Base-by-base conservation (phyloP, 2,329 filamentous ascomycete genomes). In the Alternaria sp. region DNA sequence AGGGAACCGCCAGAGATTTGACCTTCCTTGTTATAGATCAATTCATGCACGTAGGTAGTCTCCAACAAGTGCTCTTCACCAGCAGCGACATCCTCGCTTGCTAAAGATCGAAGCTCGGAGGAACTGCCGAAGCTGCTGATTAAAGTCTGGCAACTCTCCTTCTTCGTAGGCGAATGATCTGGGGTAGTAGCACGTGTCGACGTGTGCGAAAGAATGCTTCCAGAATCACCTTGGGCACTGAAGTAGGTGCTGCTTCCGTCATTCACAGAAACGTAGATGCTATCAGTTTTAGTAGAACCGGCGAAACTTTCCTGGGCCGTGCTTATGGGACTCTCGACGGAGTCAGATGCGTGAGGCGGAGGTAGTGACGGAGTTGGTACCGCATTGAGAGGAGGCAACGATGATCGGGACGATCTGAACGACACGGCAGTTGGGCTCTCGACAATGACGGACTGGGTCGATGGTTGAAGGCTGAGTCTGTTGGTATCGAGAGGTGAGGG, bases 1-100 rank as follows among this genome's bases (percentile, higher is more conserved):
- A 99, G 85, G 3, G 93, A 96, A 14, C 95, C 95, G 47, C 95
- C 95, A 42, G 92, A 92, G n/a, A 99, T 90, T 63, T 96, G 91
- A 1, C 94, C 94, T 68, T 98, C 94, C 77, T 96, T 96, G 81
- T 96, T 97, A 77, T 92, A 91, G 72, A 97, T 89, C 48, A 99
- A 85, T 75, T 99, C 94, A 72, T 97, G 92, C 0, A 93, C 92
- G 72, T 88, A 97, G 0, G 94, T 97, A 80, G 91, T 96, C 75
- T 94, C 92, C n/a, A 97, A 82, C n/a, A 97, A 82, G 71, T 90
- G 90, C 5, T 87, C 90, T 75, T 97, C 94, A 1, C 90, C 88
- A 49, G 96, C 93, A 36, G 92, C 89, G 12, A 86, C 83, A 59
- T 94, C 92, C 56, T 96, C 93, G 4, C 85, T 87, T n/a, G 87